Conservation (phyloP, 2,329 filamentous ascomycete species). For the Aspergillus sp. region DNA sequence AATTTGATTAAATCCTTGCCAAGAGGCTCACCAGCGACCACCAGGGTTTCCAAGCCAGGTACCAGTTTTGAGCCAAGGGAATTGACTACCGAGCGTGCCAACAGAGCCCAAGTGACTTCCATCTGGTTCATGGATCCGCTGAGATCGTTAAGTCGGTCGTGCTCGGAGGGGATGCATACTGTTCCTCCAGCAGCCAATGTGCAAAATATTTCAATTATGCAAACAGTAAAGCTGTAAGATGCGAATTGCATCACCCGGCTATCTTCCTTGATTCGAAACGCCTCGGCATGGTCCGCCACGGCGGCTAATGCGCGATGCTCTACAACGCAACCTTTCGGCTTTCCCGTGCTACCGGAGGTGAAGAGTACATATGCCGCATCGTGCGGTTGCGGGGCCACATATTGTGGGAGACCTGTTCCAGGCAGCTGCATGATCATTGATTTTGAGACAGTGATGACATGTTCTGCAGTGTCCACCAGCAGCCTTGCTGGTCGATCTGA, state of each 20-base stretch:
- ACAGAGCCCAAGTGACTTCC: background rate
- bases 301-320: conserved; percentile 54
- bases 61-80: no score
- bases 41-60: background rate
- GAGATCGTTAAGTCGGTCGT: conserved; percentile 46
- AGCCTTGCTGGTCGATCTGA: background rate
- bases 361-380: conserved; percentile 46
- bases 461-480: background rate
- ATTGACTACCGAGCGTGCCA: background rate
- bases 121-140: background rate
- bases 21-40: background rate
- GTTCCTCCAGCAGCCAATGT: conserved; percentile 53
- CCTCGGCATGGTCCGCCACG: background rate
- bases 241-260: conserved; percentile 51
- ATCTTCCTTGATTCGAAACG: conserved; percentile 20
- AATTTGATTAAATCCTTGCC: no score
- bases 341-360: conserved; percentile 78
- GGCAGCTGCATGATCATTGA: background rate
- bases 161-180: conserved; percentile 51
- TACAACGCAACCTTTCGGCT: conserved; percentile 81
- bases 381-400: background rate
- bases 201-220: conserved; percentile 50
- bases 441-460: background rate
- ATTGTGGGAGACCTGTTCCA: no score
- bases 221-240: conserved; percentile 49